These are phyloP conservation scores for Ananas comosus DNA, from an alignment of 176 grass and related monocot genomes.

Conservation along the genomic window DNA sequence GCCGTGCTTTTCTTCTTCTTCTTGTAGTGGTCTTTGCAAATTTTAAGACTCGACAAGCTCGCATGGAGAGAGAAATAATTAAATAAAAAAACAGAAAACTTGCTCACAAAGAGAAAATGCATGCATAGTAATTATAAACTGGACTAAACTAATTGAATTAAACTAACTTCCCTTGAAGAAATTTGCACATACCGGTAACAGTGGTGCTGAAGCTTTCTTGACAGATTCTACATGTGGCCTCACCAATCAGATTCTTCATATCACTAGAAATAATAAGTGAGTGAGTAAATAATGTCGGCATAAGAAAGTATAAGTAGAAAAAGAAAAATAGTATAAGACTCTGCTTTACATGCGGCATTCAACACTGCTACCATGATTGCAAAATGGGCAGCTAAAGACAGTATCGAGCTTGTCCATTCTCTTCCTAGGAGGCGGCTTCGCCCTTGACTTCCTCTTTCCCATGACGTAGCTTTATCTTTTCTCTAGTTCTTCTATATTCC, in stretches of 20 bases:
- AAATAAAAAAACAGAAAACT: not conserved
- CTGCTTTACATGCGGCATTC: conserved; percentile 60
- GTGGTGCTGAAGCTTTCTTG: conserved; percentile 80
- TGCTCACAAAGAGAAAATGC: not conserved
- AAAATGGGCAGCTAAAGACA: conserved; percentile 65
- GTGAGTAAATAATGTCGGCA: not conserved
- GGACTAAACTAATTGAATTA: not conserved
- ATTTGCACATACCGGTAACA: conserved; percentile 42
- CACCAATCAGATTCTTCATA: conserved; percentile 77
- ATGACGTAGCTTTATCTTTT: conserved; percentile 32
- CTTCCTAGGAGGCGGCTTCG: conserved; percentile 74
- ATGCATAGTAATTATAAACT: not conserved
- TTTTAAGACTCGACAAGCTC: no score
- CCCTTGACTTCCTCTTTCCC: conserved; percentile 63
- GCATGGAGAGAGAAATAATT: conserved; percentile 7
- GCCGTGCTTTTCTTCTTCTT: no score
- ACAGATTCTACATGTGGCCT: conserved; percentile 73
- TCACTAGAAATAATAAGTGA: conserved; percentile 41
- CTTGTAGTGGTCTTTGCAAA: no score
- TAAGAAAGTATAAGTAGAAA: not conserved
- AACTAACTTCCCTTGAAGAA: not conserved
- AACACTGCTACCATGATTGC: conserved; percentile 62
- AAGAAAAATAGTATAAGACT: not conserved
- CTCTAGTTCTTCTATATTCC: conserved; percentile 25
- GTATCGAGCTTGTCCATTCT: conserved; percentile 74